These are phyloP conservation scores for Protoeuglena noctilucae DNA, from an alignment of 139 green algal genomes.

Conservation along the genomic window DNA sequence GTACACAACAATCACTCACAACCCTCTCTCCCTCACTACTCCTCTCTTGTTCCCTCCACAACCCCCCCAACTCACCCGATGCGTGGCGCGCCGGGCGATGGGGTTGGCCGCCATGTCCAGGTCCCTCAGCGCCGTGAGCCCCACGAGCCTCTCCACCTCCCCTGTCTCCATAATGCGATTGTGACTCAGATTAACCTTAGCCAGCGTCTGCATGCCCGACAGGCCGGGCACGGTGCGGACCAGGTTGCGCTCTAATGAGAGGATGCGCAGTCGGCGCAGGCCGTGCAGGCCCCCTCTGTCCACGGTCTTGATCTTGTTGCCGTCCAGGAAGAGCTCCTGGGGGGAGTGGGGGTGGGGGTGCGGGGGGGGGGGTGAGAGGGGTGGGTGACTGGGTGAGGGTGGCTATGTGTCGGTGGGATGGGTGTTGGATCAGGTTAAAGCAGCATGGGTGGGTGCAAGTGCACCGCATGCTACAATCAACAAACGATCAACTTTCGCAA, in stretches of 20 bases:
- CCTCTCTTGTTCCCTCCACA: too few species aligned
- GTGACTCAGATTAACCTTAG: constrained; percentile 27
- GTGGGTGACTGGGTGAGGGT: too few species aligned
- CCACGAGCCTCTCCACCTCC: constrained; percentile 30
- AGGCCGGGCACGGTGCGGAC: constrained; percentile 28
- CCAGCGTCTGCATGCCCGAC: constrained; percentile 7
- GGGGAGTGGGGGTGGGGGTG: too few species aligned
- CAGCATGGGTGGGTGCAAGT: too few species aligned
- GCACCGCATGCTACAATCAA: too few species aligned
- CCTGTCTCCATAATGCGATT: constrained; percentile 39
- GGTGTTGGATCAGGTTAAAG: too few species aligned
- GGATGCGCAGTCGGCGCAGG: constrained; percentile 24
- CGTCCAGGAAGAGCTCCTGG: constrained; percentile 44
- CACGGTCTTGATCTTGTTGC: constrained; percentile 35
- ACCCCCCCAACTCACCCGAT: not conserved
- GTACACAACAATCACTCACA: too few species aligned
- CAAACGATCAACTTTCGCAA: too few species aligned
- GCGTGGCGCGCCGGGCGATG: constrained; percentile 13
- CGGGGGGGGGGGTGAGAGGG: too few species aligned
- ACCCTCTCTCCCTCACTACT: too few species aligned
- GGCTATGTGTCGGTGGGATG: too few species aligned
- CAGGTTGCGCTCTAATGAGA: constrained; percentile 36
- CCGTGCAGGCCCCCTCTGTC: constrained; percentile 24
- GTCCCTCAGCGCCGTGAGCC: constrained; percentile 28
- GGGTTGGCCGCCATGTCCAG: constrained; percentile 39